phyloP scores from a whole-genome alignment of 768 basidiomycete genomes.

The Ramaria sp. region DNA sequence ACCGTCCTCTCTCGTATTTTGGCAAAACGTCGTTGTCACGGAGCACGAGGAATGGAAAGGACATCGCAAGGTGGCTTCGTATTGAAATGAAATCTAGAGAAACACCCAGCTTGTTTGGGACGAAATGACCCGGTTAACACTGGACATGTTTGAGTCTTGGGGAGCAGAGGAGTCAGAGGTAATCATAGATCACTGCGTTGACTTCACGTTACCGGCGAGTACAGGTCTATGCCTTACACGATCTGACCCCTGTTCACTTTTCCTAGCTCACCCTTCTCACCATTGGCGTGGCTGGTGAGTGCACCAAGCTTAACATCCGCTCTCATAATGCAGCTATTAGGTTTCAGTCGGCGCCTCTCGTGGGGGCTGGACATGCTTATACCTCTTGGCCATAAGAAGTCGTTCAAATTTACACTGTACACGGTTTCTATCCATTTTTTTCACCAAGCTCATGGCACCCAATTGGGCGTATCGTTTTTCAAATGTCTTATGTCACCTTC shows the following conservation, averaged over 20 bases:
- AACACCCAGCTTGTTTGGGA: constrained; percentile 39
- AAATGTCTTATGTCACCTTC: constrained; percentile 18
- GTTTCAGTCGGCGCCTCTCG: constrained; percentile 41
- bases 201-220: constrained; percentile 44
- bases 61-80: constrained; percentile 37
- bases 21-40: constrained; percentile 53
- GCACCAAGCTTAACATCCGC: neutral
- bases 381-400: constrained; percentile 34
- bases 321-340: constrained; percentile 16
- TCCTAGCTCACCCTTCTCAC: constrained; percentile 43
- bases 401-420: constrained; percentile 41
- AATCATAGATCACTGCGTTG: constrained; percentile 33
- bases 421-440: constrained; percentile 28
- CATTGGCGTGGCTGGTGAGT: constrained; percentile 40
- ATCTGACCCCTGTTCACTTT: neutral
- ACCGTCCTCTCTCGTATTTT: constrained; percentile 34
- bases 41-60: constrained; percentile 59
- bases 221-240: no score
- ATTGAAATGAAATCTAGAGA: no score
- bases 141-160: constrained; percentile 33
- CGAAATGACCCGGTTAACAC: constrained; percentile 30
- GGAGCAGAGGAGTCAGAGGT: constrained; percentile 36
- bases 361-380: constrained; percentile 34
- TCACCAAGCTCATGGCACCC: constrained; percentile 30
- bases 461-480: constrained; percentile 30